Evolutionary conservation across 2,329 filamentous ascomycete species (phyloP), one percentile per base, ranked within the genome.

Genomic region (Cercospora zeae-maydis): DNA sequence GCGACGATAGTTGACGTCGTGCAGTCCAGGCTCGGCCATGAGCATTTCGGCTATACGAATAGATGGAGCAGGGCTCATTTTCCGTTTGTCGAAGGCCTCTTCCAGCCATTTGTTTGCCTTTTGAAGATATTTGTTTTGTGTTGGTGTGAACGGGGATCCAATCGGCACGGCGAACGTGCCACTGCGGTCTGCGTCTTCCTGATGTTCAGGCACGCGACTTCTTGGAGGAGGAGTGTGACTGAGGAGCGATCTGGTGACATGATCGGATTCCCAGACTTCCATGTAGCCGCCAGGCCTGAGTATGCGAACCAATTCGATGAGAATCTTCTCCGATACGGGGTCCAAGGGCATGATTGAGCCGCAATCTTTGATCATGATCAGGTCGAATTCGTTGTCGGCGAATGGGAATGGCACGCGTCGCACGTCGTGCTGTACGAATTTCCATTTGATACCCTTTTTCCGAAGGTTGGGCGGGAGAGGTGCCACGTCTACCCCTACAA

Each of bases 231-330:
- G 86, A 1, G 90, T 86, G 73, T 95, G 91, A 2, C 91, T 91
- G 56, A 91, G 82, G 30, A 98, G 82, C 75, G 92, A 93, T 69
- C 93, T 89, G 67, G 96, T 86, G 11, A 88, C 84, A 73, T 92
- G 87, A 76, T 97, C 93, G 4, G 89, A 89, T 67, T 96, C 93
- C 93, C 93, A 97, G 14, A 96, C 82, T 74, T 97, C 93, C 27
- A 97, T 73, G 1, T 86, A 86, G 4, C 93, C 93, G 14, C 91
- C 92, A 0, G 90, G 88, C 67, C 84, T 87, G 36, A 96, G 80
- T 11, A 96, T 78, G 16, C 93, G 89, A 51, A 93, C 79, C 65
- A 88, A 89, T 73, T 97, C 92, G 67, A 91, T 88, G 63, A 87
- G 74, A n/a, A 85, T 78, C 24, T 75, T 74, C 49, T 83, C 79